These are phyloP conservation scores for Phanerodontia chrysosporium DNA, from an alignment of 768 basidiomycete species.

Conservation along the genomic window DNA sequence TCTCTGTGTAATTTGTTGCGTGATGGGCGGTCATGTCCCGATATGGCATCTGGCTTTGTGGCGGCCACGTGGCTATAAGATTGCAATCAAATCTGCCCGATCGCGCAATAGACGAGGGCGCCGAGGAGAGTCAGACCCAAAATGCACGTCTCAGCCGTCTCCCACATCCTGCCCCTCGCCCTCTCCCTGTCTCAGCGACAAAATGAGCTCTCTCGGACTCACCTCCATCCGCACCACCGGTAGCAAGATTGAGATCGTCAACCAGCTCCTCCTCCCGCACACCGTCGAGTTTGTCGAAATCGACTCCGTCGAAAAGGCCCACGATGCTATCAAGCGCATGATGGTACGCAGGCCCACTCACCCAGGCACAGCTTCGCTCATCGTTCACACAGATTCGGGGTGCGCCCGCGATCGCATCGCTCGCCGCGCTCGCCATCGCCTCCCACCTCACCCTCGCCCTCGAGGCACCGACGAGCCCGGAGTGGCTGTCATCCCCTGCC, in stretches of 20 bases:
- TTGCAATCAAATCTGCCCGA: neutral
- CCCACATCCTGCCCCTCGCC: neutral
- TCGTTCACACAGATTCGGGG: slow-evolving; percentile 65
- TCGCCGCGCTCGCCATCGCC: slow-evolving; percentile 79
- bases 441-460: slow-evolving; percentile 56
- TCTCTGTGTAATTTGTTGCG: neutral
- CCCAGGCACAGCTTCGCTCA: neutral
- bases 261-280: slow-evolving; percentile 86
- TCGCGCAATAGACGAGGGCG: neutral
- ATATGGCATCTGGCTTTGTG: neutral
- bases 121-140: neutral
- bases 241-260: slow-evolving; percentile 75
- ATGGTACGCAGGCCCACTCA: slow-evolving; percentile 47
- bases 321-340: slow-evolving; percentile 95
- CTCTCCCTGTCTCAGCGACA: neutral
- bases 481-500: slow-evolving; percentile 50
- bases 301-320: slow-evolving; percentile 74
- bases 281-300: slow-evolving; percentile 61
- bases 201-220: slow-evolving; percentile 17
- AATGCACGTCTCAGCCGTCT: neutral
- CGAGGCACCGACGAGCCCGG: slow-evolving; percentile 40
- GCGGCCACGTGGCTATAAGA: slow-evolving; percentile 1
- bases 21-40: neutral
- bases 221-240: slow-evolving; percentile 41
- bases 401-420: slow-evolving; percentile 91